Evolutionary conservation across 1,139 yeast species (phyloP).

Genomic region (Nakaseomyces kungkrabaensis): DNA sequence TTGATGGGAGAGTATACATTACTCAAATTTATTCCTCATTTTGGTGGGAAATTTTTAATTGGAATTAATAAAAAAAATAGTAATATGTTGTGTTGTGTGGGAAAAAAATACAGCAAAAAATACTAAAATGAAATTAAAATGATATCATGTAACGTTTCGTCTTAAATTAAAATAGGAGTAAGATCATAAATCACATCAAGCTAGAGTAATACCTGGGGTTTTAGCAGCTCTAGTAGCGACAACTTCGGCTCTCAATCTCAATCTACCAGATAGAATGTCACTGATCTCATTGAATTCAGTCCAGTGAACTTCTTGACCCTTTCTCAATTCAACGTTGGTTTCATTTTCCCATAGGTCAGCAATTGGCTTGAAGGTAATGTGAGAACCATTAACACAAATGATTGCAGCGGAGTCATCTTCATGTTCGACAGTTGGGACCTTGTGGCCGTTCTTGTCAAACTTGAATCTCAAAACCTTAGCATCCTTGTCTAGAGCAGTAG

Average conservation of each 20-base stretch:
- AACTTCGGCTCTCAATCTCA: slow-evolving; percentile 37
- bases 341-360: slow-evolving; percentile 46
- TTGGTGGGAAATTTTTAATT: neutral
- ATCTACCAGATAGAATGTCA: slow-evolving; percentile 63
- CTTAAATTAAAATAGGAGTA: slow-evolving; percentile 5
- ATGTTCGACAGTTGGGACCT: slow-evolving; percentile 32
- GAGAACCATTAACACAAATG: slow-evolving; percentile 61
- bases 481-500: slow-evolving; percentile 27
- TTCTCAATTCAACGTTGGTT: slow-evolving; percentile 51
- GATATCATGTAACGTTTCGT: slow-evolving; percentile 5
- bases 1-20: neutral
- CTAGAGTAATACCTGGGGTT: neutral
- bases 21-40: neutral
- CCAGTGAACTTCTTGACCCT: slow-evolving; percentile 66
- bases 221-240: slow-evolving; percentile 15
- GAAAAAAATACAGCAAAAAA: slow-evolving; percentile 1
- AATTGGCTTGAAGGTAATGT: slow-evolving; percentile 46
- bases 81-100: too few relatives aligned
- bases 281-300: slow-evolving; percentile 45
- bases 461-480: slow-evolving; percentile 34
- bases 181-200: slow-evolving; percentile 5
- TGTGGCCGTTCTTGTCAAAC: slow-evolving; percentile 32
- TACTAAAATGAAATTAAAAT: slow-evolving; percentile 1
- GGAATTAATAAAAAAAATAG: neutral
- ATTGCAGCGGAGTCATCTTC: slow-evolving; percentile 47